These are phyloP conservation scores for Wallacemonas sp. DNA, from an alignment of 208 protist species.

Conservation along the genomic window DNA sequence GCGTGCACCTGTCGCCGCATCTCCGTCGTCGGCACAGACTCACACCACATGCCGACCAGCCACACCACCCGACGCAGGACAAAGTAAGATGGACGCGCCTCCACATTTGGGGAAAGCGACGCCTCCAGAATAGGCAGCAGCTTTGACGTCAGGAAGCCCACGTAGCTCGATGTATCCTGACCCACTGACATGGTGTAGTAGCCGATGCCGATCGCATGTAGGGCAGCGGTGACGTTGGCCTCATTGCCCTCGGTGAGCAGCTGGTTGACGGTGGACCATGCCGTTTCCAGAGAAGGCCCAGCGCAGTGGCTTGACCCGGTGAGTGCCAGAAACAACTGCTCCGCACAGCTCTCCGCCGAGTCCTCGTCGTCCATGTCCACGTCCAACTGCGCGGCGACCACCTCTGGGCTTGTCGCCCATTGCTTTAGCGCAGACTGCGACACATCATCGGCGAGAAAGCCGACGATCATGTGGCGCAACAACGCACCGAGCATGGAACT, in stretches of 20 bases:
- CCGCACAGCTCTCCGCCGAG: conserved; percentile 33
- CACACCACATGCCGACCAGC: conserved; percentile 89
- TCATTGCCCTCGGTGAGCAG: conserved; percentile 41
- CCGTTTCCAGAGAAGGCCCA: conserved; percentile 13
- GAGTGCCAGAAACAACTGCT: conserved; percentile 75
- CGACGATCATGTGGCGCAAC: conserved; percentile 34
- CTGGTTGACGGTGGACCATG: conserved; percentile 56
- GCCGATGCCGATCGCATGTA: conserved; percentile 84
- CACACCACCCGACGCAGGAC: conserved; percentile 79
- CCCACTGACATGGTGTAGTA: conserved; percentile 70
- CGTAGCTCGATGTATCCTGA: conserved; percentile 33
- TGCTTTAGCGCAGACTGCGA: conserved; percentile 18
- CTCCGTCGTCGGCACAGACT: conserved; percentile 32
- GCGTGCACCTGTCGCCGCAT: conserved; percentile 46
- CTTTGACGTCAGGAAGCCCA: conserved; percentile 44
- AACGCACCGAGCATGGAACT: conserved; percentile 21
- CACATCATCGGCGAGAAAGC: conserved; percentile 57
- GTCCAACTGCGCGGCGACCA: conserved; percentile 45
- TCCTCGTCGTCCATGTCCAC: conserved; percentile 53
- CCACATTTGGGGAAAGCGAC: background rate
- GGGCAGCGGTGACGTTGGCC: conserved; percentile 50
- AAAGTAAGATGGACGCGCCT: conserved; percentile 31
- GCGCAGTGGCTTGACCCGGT: conserved; percentile 56
- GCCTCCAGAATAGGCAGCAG: conserved; percentile 65
- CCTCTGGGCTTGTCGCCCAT: conserved; percentile 56